These are phyloP conservation scores for Tolypocladium ophioglossoides DNA, from an alignment of 2,329 filamentous ascomycete species.

Conservation along the genomic window DNA sequence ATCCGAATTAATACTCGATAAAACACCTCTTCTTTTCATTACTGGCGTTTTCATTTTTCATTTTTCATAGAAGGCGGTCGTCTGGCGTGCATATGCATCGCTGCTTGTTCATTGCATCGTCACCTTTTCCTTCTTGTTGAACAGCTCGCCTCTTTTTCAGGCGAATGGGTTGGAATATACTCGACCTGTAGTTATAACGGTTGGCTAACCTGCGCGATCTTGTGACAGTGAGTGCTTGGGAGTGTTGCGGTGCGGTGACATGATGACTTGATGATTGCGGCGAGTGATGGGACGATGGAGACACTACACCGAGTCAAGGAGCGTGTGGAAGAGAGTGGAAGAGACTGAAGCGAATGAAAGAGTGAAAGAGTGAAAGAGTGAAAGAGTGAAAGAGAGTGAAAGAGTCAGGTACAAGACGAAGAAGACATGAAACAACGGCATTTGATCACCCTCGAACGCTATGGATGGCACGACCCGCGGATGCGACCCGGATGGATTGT, in stretches of 20 bases:
- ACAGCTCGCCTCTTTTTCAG: background rate
- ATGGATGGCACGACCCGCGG: background rate
- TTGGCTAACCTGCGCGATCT: background rate
- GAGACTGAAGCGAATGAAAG: too few species aligned
- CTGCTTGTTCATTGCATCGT: background rate
- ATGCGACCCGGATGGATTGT: background rate
- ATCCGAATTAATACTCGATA: background rate
- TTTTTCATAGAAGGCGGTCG: background rate
- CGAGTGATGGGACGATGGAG: background rate
- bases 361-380: too few species aligned
- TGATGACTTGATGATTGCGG: background rate
- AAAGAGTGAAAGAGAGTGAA: background rate
- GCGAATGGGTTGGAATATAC: background rate
- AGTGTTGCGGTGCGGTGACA: background rate
- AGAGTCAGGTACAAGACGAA: background rate
- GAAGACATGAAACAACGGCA: background rate
- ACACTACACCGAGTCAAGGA: background rate
- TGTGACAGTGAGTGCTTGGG: background rate
- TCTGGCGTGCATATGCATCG: background rate
- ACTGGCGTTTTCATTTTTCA: background rate
- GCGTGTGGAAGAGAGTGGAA: too few species aligned
- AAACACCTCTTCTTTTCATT: constrained; percentile 6
- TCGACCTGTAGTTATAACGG: background rate
- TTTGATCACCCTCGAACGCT: background rate
- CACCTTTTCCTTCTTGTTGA: background rate